Evolutionary conservation across 2,329 filamentous ascomycete genomes (phyloP), one percentile per base, ranked within the genome.

Genomic region (Hyphodiscus sp.): DNA sequence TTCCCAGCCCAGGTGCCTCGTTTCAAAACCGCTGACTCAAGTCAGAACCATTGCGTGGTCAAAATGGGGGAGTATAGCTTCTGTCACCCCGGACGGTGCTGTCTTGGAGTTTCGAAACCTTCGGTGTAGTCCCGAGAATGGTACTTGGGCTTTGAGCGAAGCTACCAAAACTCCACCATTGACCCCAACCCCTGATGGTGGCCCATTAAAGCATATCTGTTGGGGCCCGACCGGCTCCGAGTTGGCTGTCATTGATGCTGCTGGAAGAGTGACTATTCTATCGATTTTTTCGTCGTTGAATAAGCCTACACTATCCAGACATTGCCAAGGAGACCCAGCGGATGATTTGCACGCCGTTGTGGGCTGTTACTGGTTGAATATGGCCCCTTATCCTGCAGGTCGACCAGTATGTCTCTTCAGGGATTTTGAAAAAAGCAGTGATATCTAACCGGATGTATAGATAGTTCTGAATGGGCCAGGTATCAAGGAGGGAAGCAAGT

Each of bases 1-100:
- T 16, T 30, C 45, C 30, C 44, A 46, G 11, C 20, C 19, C 18
- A 45, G 7, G 19, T 43, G 18, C n/a, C 43, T 19, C 20, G 15
- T 23, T 23, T 20, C 15, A 45, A 45, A 42, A 5, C 16, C 30
- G 49, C 45, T 55, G 47, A 54, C 42, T 19, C n/a, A 48, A 46
- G 19, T 46, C 59, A 95, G 91, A 67, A 83, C 82, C 59, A 80
- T 96, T 51, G 84, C 87, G 29, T 97, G 92, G 91, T 96, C 92
- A 11, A 91, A 85, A 63, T 81, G 83, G 56, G 92, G 92, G 44
- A 90, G 86, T 55, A 89, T 97, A 61, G 91, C 91, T 26, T 86
- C 85, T 51, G 86, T 97, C 60, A 81, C 85, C 19, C 73, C 81
- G 16, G 86, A 91, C 70, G 87, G 88, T 26, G 78, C 79, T 47